Conservation (phyloP, 2,329 filamentous ascomycete genomes). For the Ramularia endophylla region DNA sequence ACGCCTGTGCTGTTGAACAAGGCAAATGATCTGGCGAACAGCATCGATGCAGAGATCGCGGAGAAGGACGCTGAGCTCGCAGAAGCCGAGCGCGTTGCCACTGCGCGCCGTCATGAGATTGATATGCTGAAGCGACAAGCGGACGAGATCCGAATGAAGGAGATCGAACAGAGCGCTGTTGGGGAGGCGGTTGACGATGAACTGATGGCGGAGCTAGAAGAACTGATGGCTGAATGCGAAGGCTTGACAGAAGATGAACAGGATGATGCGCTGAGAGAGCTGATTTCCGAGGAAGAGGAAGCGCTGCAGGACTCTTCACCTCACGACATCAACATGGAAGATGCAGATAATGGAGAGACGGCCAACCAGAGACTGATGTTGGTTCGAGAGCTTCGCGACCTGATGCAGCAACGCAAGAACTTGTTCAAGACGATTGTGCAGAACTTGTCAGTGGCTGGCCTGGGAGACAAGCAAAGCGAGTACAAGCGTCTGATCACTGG, state of each 20-base stretch:
- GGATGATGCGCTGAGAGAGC: slow-evolving; percentile 31
- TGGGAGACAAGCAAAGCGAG: slow-evolving; percentile 63
- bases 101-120: slow-evolving; percentile 62
- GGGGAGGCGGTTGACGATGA: slow-evolving; percentile 34
- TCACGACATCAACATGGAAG: slow-evolving; percentile 16
- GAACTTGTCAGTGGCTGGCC: slow-evolving; percentile 62
- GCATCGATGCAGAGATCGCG: slow-evolving; percentile 67
- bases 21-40: slow-evolving; percentile 37
- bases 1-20: slow-evolving; percentile 48
- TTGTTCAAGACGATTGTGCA: slow-evolving; percentile 64
- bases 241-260: slow-evolving; percentile 42
- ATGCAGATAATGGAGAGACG: slow-evolving; percentile 36
- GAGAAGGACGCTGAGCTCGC: slow-evolving; percentile 57
- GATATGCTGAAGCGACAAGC: slow-evolving; percentile 48
- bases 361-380: slow-evolving; percentile 51
- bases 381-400: slow-evolving; percentile 49
- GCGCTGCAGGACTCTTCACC: slow-evolving; percentile 20
- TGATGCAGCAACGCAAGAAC: slow-evolving; percentile 54
- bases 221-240: slow-evolving; percentile 38
- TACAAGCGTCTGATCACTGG: slow-evolving; percentile 64
- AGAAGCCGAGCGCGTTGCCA: slow-evolving; percentile 43
- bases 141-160: slow-evolving; percentile 50
- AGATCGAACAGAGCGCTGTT: slow-evolving; percentile 44
- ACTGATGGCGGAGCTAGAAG: slow-evolving; percentile 27
- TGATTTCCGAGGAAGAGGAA: slow-evolving; percentile 30